A percentile compares a stretch with the other conserved stretches of the same genome.
Conservation (phyloP, 371 early-diverging fungal species). For the Mucor lusitanicus region DNA sequence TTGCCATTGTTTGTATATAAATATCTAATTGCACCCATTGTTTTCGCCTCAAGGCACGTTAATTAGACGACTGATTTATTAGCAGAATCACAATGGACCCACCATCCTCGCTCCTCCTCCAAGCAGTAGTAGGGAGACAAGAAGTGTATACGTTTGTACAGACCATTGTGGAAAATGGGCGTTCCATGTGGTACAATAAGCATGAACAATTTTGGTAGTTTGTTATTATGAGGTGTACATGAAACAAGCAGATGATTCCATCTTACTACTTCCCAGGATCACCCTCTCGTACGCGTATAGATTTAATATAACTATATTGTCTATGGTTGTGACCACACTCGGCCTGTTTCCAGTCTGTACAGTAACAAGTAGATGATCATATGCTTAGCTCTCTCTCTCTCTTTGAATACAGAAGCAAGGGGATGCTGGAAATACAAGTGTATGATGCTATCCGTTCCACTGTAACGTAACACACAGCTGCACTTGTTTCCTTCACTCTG, state of each 20-base stretch:
- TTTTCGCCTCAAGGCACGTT: background rate
- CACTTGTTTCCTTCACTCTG: background rate
- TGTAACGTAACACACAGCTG: conserved; percentile 1
- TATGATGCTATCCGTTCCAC: background rate
- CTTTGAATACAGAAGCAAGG: background rate
- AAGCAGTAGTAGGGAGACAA: too few relatives aligned
- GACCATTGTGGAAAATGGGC: background rate
- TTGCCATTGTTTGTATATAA: background rate
- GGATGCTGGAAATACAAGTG: background rate
- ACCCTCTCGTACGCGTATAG: background rate
- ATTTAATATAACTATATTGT: conserved; percentile 1
- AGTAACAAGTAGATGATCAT: too few relatives aligned
- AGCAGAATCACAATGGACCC: background rate
- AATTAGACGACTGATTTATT: background rate
- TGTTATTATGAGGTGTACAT: conserved; percentile 15
- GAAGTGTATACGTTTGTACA: too few relatives aligned
- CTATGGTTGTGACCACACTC: background rate
- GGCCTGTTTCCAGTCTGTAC: background rate
- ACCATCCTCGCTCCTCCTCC: too few relatives aligned
- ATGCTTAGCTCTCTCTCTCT: too few relatives aligned
- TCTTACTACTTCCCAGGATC: conserved; percentile 9
- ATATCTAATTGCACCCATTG: background rate
- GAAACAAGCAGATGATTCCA: conserved; percentile 20
- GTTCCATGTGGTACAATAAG: conserved; percentile 1
- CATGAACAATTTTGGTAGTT: conserved; percentile 18